phyloP scores from a whole-genome alignment of 345 rosid genomes.

The Citrus sinensis region DVS_A1.0 CM039163.1:45310501-45311000 shows the following conservation, averaged over 20 bases:
- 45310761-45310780: constrained; percentile 5
- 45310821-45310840: constrained; percentile 25
- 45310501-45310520: background rate
- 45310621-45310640: background rate
- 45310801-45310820: constrained; percentile 19
- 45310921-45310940: background rate
- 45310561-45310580: background rate
- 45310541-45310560: background rate
- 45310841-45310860: background rate
- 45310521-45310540: background rate
- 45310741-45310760: constrained; percentile 3
- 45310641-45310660: background rate
- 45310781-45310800: constrained; percentile 9
- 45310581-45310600: background rate
- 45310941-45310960: background rate
- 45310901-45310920: background rate
- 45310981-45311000: background rate
- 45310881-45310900: too few relatives aligned
- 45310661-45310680: background rate
- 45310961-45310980: background rate
- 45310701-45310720: background rate
- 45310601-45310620: background rate
- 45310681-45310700: background rate
- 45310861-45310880: background rate
- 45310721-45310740: constrained; percentile 3